Evolutionary conservation across 2,329 filamentous ascomycete genomes (phyloP), one percentile per base, ranked within the genome.

Genomic region (Fusarium cicatricum): DNA sequence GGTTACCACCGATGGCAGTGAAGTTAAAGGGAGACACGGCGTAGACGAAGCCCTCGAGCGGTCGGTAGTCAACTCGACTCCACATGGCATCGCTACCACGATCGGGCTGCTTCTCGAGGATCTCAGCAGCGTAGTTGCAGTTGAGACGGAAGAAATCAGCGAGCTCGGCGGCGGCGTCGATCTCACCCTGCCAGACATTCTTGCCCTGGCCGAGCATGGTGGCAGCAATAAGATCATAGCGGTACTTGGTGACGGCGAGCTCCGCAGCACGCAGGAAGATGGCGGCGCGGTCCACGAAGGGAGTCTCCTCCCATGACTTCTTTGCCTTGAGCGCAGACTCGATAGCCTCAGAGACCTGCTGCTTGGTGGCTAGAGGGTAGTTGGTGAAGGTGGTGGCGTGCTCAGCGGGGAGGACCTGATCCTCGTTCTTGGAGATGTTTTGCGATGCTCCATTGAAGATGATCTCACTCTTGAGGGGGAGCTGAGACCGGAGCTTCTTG

Each of bases 101-200:
- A 0, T 67, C 64, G 9, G 75, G 76, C 64, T 78, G 76, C 49
- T 70, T 67, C 41, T 65, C 66, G 11, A 73, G 67, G 8, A 78
- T 70, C 53, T 78, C 73, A 14, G 73, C 89, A 12, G 93, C 94
- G 70, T 95, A 97, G 74, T 93, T 87, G 48, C 97, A 93, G 70
- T 95, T 95, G 80, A 97, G 95, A 69, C 92, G 87, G 73, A 98
- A 80, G 77, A 98, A 98, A 74, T 98, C 94, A 64, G 86, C 89
- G 66, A 96, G 78, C 81, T 98, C 95, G 5, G 94, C 94, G 8
- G 94, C 94, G 26, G 93, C 85, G 74, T 98, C 94, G 59, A 98
- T 98, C 82, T 98, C 94, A 3, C 94, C 94, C 78, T 98, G 95
- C 92, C 92, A 97, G 33, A 91, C 92, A 74, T 97, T 98, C 85